Percentiles rank a stretch among this genome's conserved stretches.
phyloP scores from a whole-genome alignment of 192 early-diverging fungal species.

The Radiomyces spectabilis region DNA sequence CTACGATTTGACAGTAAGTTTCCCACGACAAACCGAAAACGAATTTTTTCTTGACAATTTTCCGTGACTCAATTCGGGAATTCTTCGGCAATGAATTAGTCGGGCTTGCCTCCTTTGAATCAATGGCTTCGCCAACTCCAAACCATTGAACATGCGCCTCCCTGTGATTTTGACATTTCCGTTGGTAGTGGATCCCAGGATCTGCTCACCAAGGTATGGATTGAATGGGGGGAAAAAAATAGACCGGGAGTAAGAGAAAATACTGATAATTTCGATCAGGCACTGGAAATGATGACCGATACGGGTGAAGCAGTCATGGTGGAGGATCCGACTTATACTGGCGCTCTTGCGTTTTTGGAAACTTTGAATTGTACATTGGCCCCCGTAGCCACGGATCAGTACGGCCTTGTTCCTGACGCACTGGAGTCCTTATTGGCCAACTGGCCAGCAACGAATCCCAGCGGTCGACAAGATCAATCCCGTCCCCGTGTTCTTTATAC shows the following conservation, averaged over 20 bases:
- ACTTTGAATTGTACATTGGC: conserved; percentile 37
- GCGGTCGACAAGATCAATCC: conserved; percentile 19
- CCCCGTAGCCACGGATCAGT: conserved; percentile 30
- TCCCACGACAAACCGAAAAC: background rate
- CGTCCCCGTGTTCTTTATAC: conserved; percentile 56
- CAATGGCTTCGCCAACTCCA: conserved; percentile 42
- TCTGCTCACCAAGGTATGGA: conserved; percentile 38
- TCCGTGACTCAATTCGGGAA: background rate
- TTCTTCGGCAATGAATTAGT: conserved; percentile 13
- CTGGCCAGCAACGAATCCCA: conserved; percentile 21
- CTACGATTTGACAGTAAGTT: conserved; percentile 50
- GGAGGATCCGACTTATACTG: conserved; percentile 45
- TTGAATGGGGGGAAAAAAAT: no score
- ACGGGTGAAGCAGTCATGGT: conserved; percentile 39
- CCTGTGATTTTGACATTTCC: conserved; percentile 27
- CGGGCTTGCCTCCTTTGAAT: conserved; percentile 36
- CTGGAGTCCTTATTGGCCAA: conserved; percentile 42
- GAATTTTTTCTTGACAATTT: background rate
- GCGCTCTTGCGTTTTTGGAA: conserved; percentile 36
- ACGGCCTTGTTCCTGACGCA: conserved; percentile 55
- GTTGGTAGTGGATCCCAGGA: conserved; percentile 49
- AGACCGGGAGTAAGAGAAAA: no score
- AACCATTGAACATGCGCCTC: conserved; percentile 35
- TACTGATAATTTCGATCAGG: no score
- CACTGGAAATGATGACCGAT: conserved; percentile 40